Conservation (phyloP, 805 yeast species). For the Cephaloascus albidus region DNA sequence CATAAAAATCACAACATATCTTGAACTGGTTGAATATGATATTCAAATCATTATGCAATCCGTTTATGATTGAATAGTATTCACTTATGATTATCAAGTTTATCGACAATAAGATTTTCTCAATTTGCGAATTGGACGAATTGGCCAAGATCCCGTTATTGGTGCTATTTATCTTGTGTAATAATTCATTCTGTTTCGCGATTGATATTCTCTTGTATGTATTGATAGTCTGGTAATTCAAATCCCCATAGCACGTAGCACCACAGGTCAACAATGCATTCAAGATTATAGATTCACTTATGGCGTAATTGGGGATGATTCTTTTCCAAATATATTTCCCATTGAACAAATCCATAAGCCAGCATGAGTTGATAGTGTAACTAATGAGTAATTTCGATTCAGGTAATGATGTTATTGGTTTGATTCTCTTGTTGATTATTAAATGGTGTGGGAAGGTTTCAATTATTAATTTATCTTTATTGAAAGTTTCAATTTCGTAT, state of each 20-base stretch:
- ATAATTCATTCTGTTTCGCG: not conserved
- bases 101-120: not conserved
- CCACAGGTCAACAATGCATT: conserved; percentile 16
- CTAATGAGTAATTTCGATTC: not conserved
- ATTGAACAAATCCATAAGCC: conserved; percentile 30
- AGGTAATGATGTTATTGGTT: not conserved
- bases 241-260: not conserved
- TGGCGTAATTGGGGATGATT: conserved; percentile 21
- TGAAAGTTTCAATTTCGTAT: not conserved
- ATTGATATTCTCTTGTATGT: not conserved
- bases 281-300: conserved; percentile 8
- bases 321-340: conserved; percentile 27
- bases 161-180: too few species aligned
- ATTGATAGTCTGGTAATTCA: not conserved
- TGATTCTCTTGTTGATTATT: conserved; percentile 1
- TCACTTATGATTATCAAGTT: not conserved
- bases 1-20: too few species aligned
- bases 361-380: conserved; percentile 8
- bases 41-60: not conserved
- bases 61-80: not conserved
- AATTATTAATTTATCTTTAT: not conserved
- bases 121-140: not conserved
- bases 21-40: not conserved
- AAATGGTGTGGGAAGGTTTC: conserved; percentile 1
- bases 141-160: too few species aligned